Percentiles rank a stretch among this genome's conserved stretches.
phyloP scores from a whole-genome alignment of 352 stramenopile genomes.

The Globisporangium camurandrum region DNA sequence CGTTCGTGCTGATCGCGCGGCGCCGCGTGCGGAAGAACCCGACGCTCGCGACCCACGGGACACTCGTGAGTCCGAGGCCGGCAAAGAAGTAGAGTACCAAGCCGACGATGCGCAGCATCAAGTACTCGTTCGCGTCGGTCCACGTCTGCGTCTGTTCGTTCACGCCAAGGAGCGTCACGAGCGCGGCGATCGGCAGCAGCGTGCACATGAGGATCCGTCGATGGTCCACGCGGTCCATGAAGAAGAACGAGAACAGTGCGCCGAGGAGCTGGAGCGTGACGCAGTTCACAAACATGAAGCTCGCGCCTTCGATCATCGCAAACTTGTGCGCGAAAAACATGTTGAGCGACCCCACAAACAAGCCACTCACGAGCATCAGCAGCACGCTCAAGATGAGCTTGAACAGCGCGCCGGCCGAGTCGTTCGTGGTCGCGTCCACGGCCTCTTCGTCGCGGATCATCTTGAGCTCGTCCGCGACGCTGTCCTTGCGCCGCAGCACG shows the following conservation, averaged over 20 bases:
- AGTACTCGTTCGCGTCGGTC: constrained; percentile 32
- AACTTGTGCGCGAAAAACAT: constrained; percentile 26
- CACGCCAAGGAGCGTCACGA: constrained; percentile 44
- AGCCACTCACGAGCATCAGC: constrained; percentile 54
- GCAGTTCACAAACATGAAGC: constrained; percentile 46
- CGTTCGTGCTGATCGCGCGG: constrained; percentile 38
- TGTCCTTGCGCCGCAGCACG: constrained; percentile 56
- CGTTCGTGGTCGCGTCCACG: constrained; percentile 6
- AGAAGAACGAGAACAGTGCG: constrained; percentile 62
- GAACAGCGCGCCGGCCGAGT: constrained; percentile 27
- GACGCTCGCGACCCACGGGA: constrained; percentile 49
- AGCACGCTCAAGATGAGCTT: constrained; percentile 61
- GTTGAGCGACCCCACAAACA: constrained; percentile 53
- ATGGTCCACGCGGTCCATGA: constrained; percentile 75
- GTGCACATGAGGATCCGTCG: constrained; percentile 63
- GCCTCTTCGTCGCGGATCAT: constrained; percentile 56
- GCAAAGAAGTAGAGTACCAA: constrained; percentile 74
- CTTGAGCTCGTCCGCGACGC: constrained; percentile 64
- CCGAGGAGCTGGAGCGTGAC: constrained; percentile 50
- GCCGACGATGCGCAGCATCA: constrained; percentile 25
- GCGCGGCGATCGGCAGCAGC: constrained; percentile 36
- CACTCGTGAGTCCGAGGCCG: constrained; percentile 53
- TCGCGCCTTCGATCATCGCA: constrained; percentile 23
- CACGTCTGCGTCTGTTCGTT: constrained; percentile 48
- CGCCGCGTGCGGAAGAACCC: constrained; percentile 56